Base-by-base conservation (phyloP, 352 stramenopile genomes). In the Aphanomyces stellatus region DNA sequence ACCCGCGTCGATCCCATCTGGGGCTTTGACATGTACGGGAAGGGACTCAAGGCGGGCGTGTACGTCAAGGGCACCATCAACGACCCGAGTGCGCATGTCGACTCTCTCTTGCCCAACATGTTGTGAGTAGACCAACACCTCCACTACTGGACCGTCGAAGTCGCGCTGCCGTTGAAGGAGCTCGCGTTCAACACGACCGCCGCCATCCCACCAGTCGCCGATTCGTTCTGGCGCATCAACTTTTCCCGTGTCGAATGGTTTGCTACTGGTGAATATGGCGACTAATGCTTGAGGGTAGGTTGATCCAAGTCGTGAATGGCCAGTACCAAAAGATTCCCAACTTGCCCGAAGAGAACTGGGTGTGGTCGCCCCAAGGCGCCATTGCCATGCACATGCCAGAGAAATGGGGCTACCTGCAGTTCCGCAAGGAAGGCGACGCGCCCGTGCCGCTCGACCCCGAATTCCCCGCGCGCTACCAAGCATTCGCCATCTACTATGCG, bases 381-480 rank as follows among this genome's bases (percentile, higher is more conserved):
- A 77, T 97, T 24, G 70, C 85, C 35, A 97, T 97, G 89, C 89
- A 97, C 73, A 76, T 82, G 15, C 89, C 89, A 11, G 88, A 97
- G 74, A 79, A 80, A 69, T 97, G 89, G 89, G 89, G 89, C 19
- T 96, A 94, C 60, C 61, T 97, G 43, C 74, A 90, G n/a, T 95
- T 97, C 63, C 74, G 72, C 22, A 28, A 53, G 17, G 69, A 79
- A 41, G 59, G 8, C 2, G 69, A 60, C 4, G 55, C 65, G 7
- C 25, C 59, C 19, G 72, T 85, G 17, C 61, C 74, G 2, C 34
- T 34, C 0, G 82, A 88, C 51, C 71, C 65, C 4, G 63, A 80
- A 61, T 90, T 79, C 78, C 42, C 69, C 24, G 65, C 85, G 11
- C 74, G 78, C 1, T 88, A 80, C 33, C 60, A 79, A 2, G 74